A percentile compares a stretch with the other conserved stretches of the same genome.
These are phyloP conservation scores for Sclerotinia nivalis DNA, from an alignment of 2,329 filamentous ascomycete species.

Conservation along the genomic window DNA sequence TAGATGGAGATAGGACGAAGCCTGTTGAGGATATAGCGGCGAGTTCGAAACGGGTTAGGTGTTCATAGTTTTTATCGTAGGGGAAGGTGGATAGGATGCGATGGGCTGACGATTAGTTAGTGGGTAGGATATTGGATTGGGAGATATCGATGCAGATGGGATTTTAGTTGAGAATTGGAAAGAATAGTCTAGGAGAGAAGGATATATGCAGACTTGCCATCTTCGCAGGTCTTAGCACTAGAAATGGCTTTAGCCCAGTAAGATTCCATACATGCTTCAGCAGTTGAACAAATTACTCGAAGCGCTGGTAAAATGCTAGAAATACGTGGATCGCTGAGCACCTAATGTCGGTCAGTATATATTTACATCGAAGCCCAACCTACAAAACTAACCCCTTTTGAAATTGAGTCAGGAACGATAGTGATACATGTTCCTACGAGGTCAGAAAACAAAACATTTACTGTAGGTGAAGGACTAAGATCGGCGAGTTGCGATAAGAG, in stretches of 20 bases:
- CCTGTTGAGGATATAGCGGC: conserved; percentile 43
- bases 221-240: conserved; percentile 16
- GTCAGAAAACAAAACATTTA: conserved; percentile 43
- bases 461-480: conserved; percentile 40
- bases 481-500: conserved; percentile 20
- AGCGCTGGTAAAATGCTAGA: conserved; percentile 43
- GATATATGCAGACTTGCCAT: conserved; percentile 26
- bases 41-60: conserved; percentile 50
- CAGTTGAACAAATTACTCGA: conserved; percentile 46
- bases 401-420: conserved; percentile 4
- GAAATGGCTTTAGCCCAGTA: conserved; percentile 47
- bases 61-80: conserved; percentile 52
- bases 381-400: neutral
- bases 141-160: too few species aligned
- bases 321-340: conserved; percentile 42
- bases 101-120: conserved; percentile 36
- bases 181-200: neutral
- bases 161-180: neutral
- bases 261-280: conserved; percentile 49
- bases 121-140: conserved; percentile 5
- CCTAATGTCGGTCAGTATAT: conserved; percentile 32
- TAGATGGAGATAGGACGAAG: conserved; percentile 37
- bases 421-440: conserved; percentile 44
- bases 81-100: conserved; percentile 44
- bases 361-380: neutral